Evolutionary conservation across 139 green algal genomes (phyloP), one percentile per base, ranked within the genome.

Genomic region (Chlamydomonas sp.): DNA sequence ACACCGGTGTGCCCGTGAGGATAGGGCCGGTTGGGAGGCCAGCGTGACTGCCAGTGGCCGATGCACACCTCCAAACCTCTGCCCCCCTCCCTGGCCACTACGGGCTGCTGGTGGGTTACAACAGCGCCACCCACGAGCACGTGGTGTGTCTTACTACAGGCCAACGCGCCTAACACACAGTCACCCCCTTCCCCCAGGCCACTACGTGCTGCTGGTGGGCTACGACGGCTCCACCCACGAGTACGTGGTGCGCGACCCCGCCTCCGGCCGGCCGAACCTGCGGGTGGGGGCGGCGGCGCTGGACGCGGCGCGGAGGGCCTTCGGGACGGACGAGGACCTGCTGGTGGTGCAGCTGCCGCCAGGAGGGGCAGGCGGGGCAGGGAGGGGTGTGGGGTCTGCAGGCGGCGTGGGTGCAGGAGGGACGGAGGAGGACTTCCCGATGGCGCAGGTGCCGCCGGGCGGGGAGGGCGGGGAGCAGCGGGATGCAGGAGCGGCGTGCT

Each of bases 151-250:
- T 49, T 49, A 49, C 31, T 49, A 49, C 31, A 49, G 31, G 31
- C 31, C 31, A 49, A 49, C 31, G 72, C 14, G 18, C 61, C 2
- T 31, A 64, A 57, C 18, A 86, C 18, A 57, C 12, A 67, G 74
- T 75, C 16, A n/a, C 16, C 68, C 17, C 68, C 17, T 18, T 14
- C n/a, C n/a, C 9, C 73, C 78, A 16, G 83, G 90, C 2, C 90
- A 93, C 88, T 93, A 93, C 66, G 62, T 93, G 10, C 82, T 93
- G 88, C 61, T 93, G 15, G 85, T 92, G 49, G 90, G 90, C 5
- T 92, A 79, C 49, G 78, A 90, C 31, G 61, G 8, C 0, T 57
- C 57, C 4, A 61, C 59, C 5, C 60, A 83, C 49, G 82, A 86
- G 58, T 91, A 79, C 69, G 20, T 85, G 49, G 74, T 91, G 5